Evolutionary conservation across 805 yeast genomes (phyloP).

Genomic region (Metschnikowia koreensis): DNA sequence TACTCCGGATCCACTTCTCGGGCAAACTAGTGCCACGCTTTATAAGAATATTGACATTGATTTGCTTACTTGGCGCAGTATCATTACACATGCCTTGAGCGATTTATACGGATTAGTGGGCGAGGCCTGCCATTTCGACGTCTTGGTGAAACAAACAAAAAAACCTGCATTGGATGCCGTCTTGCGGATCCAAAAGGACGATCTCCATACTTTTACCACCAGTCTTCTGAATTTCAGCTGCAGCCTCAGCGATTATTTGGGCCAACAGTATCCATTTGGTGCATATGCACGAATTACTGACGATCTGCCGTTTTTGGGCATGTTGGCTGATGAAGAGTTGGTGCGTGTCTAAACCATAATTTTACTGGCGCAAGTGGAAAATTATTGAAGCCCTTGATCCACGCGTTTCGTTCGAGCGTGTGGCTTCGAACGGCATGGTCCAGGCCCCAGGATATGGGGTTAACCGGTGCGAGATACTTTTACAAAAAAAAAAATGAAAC

Average conservation of each 20-base stretch:
- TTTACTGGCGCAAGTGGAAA: too few species aligned
- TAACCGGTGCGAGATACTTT: too few species aligned
- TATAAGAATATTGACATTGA: slow-evolving; percentile 24
- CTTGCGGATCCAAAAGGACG: slow-evolving; percentile 30
- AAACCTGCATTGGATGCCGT: slow-evolving; percentile 19
- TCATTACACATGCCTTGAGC: slow-evolving; percentile 23
- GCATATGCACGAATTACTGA: slow-evolving; percentile 20
- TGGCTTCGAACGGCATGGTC: too few species aligned
- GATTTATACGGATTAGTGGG: slow-evolving; percentile 36
- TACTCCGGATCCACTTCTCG: slow-evolving; percentile 19
- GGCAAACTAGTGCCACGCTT: slow-evolving; percentile 9
- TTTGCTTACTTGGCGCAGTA: slow-evolving; percentile 31
- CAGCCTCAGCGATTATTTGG: slow-evolving; percentile 25
- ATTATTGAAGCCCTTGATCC: too few species aligned
- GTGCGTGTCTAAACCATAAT: not conserved
- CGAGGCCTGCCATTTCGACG: slow-evolving; percentile 30
- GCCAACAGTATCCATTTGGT: slow-evolving; percentile 19
- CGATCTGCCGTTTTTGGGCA: slow-evolving; percentile 23
- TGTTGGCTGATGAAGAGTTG: slow-evolving; percentile 14
- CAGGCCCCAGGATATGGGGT: too few species aligned
- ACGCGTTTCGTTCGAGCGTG: too few species aligned
- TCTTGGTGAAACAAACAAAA: slow-evolving; percentile 18
- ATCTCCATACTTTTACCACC: slow-evolving; percentile 27
- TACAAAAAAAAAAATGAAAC: too few species aligned
- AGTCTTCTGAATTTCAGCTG: slow-evolving; percentile 33